Evolutionary conservation across 2,329 filamentous ascomycete genomes (phyloP).

Genomic region (Metarhizium sp.): DNA sequence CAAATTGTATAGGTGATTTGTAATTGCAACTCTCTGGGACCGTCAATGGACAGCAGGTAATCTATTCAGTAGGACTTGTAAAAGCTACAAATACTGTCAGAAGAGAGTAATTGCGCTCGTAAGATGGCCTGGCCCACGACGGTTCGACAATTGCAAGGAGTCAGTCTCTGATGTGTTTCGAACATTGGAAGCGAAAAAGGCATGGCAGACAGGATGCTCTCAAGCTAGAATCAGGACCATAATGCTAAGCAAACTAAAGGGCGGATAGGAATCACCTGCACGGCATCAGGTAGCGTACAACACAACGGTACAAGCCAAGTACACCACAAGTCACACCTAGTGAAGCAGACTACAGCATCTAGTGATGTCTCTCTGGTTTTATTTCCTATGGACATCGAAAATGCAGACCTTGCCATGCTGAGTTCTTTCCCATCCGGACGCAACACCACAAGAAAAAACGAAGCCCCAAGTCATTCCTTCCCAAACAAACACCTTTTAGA

Average conservation of each 20-base stretch:
- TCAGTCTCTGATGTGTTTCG: no score
- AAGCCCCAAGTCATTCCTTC: slow-evolving; percentile 16
- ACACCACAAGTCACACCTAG: background rate
- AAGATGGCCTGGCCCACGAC: no score
- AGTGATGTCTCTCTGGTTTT: slow-evolving; percentile 26
- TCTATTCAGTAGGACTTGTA: no score
- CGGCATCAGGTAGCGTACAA: background rate
- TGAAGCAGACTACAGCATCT: slow-evolving; percentile 1
- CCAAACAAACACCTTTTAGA: slow-evolving; percentile 50
- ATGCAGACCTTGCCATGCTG: slow-evolving; percentile 33
- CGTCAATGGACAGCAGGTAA: no score
- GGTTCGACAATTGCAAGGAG: no score
- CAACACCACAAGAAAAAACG: slow-evolving; percentile 33
- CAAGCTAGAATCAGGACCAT: background rate
- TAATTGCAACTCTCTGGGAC: no score
- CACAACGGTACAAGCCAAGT: background rate
- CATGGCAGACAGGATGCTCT: no score
- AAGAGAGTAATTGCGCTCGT: no score
- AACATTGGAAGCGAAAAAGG: no score
- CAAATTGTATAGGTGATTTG: no score
- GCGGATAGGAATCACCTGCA: background rate
- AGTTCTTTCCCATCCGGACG: slow-evolving; percentile 34
- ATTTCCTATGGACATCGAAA: slow-evolving; percentile 32
- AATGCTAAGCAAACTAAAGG: background rate
- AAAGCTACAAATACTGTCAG: no score